phyloP scores from a whole-genome alignment of 768 basidiomycete species.

The Mycena albidolilacea region DNA sequence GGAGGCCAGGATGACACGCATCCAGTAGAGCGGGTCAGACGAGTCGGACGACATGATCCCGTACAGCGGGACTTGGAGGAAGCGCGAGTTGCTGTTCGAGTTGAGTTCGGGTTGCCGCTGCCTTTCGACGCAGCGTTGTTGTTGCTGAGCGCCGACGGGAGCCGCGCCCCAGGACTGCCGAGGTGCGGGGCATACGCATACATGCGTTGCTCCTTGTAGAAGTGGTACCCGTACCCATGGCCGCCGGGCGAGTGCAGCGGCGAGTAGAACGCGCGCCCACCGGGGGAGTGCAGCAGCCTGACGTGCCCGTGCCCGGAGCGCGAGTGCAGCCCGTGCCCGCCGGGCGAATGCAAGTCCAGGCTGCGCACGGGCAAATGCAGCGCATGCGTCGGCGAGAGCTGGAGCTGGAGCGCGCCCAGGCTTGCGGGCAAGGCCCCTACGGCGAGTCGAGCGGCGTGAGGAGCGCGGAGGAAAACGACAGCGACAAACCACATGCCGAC shows the following conservation, averaged over 20 bases:
- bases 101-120: neutral
- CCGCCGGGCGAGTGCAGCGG: too few species aligned
- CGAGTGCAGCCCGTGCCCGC: neutral
- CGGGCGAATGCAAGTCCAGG: conserved; percentile 6
- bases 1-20: conserved; percentile 99
- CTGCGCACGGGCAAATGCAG: conserved; percentile 19
- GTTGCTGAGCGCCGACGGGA: neutral
- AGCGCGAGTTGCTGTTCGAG: conserved; percentile 16
- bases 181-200: neutral
- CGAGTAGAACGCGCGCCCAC: too few species aligned
- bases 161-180: neutral
- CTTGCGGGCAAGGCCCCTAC: conserved; percentile 48
- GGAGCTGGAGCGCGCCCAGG: neutral
- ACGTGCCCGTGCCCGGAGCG: too few species aligned
- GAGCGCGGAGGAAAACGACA: conserved; percentile 62
- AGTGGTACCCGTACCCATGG: neutral
- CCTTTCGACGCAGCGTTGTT: neutral
- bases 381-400: conserved; percentile 40
- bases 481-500: conserved; percentile 70
- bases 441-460: conserved; percentile 67
- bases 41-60: conserved; percentile 99
- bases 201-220: neutral
- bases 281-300: too few species aligned
- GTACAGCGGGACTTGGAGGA: conserved; percentile 92
- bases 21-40: conserved; percentile 99